Percentiles rank a stretch among this genome's conserved stretches.
phyloP scores from a whole-genome alignment of 2,329 filamentous ascomycete genomes.

The Albophoma yamanashiensis region DNA sequence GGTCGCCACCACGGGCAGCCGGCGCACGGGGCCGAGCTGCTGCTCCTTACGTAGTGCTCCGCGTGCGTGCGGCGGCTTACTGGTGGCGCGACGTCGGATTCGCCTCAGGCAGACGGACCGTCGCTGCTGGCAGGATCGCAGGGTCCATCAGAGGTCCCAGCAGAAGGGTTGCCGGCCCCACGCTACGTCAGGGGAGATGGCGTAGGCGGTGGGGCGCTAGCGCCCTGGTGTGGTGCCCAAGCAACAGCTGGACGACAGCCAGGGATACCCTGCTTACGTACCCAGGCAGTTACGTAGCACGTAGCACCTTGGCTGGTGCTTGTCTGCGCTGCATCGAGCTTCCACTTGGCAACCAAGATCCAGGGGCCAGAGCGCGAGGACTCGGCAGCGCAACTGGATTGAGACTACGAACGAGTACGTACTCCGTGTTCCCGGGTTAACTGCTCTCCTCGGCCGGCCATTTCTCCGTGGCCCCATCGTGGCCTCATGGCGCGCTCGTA shows the following conservation, averaged over 20 bases:
- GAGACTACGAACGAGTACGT: too few species aligned
- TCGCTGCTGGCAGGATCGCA: not conserved
- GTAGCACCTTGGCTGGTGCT: too few species aligned
- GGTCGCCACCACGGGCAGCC: not conserved
- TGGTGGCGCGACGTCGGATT: not conserved
- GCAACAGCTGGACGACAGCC: not conserved
- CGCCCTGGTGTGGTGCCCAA: not conserved
- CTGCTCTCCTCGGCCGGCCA: not conserved
- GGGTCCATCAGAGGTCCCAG: not conserved
- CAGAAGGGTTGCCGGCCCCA: not conserved
- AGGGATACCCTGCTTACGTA: too few species aligned
- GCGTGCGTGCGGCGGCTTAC: too few species aligned
- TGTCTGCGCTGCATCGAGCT: not conserved
- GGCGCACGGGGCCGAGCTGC: not conserved
- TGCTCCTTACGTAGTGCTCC: not conserved
- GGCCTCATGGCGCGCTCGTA: not conserved
- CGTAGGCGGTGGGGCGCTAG: not conserved
- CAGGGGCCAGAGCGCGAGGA: not conserved
- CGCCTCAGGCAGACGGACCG: not conserved
- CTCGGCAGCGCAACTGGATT: not conserved
- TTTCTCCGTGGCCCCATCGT: not conserved
- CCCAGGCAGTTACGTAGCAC: too few species aligned
- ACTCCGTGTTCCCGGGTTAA: too few species aligned
- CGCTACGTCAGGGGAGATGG: not conserved
- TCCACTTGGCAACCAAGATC: not conserved